A percentile compares a stretch with the other conserved stretches of the same genome.
These are phyloP conservation scores for Aureobasidium sp. DNA, from an alignment of 2,329 filamentous ascomycete species.

Conservation along the genomic window DNA sequence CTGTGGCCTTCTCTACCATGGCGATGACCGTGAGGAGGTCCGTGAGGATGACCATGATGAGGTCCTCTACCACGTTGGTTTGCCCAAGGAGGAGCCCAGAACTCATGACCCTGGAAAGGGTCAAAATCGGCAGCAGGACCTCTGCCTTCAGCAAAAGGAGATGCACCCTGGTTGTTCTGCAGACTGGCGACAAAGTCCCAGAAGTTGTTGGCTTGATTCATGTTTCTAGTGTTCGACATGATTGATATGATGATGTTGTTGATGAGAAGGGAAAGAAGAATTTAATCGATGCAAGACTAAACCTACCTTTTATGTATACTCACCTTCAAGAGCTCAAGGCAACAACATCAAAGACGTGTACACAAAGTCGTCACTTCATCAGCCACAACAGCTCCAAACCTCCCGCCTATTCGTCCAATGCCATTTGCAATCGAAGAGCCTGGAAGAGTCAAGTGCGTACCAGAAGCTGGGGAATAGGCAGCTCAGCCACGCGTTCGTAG, in stretches of 20 bases:
- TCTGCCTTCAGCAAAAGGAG: conserved; percentile 16
- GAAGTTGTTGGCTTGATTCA: conserved; percentile 42
- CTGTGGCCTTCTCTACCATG: conserved; percentile 7
- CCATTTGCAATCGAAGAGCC: conserved; percentile 3
- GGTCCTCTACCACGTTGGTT: conserved; percentile 17
- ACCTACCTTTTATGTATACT: conserved; percentile 9
- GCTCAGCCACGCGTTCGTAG: conserved; percentile 9
- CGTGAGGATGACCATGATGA: conserved; percentile 13
- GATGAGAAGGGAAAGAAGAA: neutral
- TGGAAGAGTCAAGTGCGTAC: conserved; percentile 6
- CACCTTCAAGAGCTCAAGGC: conserved; percentile 3
- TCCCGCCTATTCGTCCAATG: neutral
- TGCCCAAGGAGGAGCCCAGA: conserved; percentile 28
- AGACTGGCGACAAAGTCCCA: conserved; percentile 48
- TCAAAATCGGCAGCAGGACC: conserved; percentile 15
- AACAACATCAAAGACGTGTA: conserved; percentile 9
- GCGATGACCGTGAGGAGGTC: conserved; percentile 3
- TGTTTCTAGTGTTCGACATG: conserved; percentile 17
- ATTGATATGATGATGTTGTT: conserved; percentile 5
- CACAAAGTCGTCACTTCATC: conserved; percentile 5
- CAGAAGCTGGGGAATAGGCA: conserved; percentile 11
- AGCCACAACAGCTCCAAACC: neutral
- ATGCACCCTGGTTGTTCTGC: conserved; percentile 21
- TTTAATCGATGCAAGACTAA: neutral
- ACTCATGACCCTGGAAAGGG: conserved; percentile 15